Conservation (phyloP, 75 land plant species). For the Isoetes taiwanensis region DNA sequence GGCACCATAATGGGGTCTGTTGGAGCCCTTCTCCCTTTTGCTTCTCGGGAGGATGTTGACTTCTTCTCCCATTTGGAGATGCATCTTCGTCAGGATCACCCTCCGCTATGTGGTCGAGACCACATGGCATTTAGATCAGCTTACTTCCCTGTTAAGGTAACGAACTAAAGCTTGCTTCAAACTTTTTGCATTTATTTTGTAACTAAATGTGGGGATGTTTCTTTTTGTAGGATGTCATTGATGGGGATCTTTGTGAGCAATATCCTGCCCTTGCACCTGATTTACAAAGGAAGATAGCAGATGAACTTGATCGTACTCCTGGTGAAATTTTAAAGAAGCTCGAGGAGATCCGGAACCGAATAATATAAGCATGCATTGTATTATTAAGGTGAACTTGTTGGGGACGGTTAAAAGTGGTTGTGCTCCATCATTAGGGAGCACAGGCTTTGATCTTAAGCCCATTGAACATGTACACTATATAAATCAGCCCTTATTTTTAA, state of each 20-base stretch:
- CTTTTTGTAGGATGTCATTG: constrained; percentile 91
- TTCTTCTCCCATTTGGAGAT: constrained; percentile 98
- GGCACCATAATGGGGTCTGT: constrained; percentile 97
- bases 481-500: too few relatives aligned
- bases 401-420: too few relatives aligned
- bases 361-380: constrained; percentile 30
- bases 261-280: constrained; percentile 80
- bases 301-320: constrained; percentile 91
- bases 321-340: constrained; percentile 94
- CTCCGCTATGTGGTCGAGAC: constrained; percentile 95
- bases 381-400: too few relatives aligned
- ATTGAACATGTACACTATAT: too few relatives aligned
- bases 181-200: too few relatives aligned
- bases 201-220: too few relatives aligned
- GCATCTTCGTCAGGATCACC: constrained; percentile 97
- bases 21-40: constrained; percentile 83
- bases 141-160: constrained; percentile 96
- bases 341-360: constrained; percentile 85
- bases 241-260: constrained; percentile 98
- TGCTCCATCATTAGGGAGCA: too few relatives aligned
- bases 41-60: constrained; percentile 93
- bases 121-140: constrained; percentile 95
- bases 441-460: too few relatives aligned
- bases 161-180: too few relatives aligned
- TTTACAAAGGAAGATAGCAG: constrained; percentile 97